Evolutionary conservation across 179 eudicot species (phyloP), one percentile per base, ranked within the genome.

Genomic region (Pouteria campechiana): DNA sequence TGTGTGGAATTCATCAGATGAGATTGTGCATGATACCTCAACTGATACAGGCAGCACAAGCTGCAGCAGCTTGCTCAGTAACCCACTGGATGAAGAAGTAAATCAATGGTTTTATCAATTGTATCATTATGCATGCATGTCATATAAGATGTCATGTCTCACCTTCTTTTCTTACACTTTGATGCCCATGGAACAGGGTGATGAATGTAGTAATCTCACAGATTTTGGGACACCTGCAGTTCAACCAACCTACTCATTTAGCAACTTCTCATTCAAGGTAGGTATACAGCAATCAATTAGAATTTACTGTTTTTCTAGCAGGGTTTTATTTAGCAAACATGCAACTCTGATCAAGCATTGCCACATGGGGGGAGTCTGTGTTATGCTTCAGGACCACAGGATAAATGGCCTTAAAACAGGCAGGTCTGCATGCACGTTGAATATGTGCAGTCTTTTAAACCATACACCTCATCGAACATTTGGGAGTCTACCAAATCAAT

Each of bases 221-320:
- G 99, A 92, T 2, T 87, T 92, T 52, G 58, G 68, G 46, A 70
- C 49, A 37, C 82, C 70, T 40, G 32, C 63, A 38, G 79, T 69
- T 41, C 36, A 66, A 6, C 64, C 63, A 58, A 72, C 67, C 58
- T 87, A 78, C 67, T 92, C 99, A 30, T 92, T 92, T 75, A 92
- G 94, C 57, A 92, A 92, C 52, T 92, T 92, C 62, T 92, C 99
- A 23, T 92, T 87, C 38, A 92, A 92, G 99, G 99, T 92, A 55
- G 64, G 72, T n/a, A n/a, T n/a, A n/a, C n/a, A n/a, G n/a, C n/a
- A n/a, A n/a, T n/a, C n/a, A n/a, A n/a, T n/a, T n/a, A n/a, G n/a
- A n/a, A n/a, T n/a, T n/a, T n/a, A n/a, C n/a, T n/a, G n/a, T n/a
- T n/a, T n/a, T n/a, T n/a, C n/a, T n/a, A n/a, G n/a, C n/a, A n/a